phyloP scores from a whole-genome alignment of 257 asterid genomes.

The Capsicum baccatum region DNA sequence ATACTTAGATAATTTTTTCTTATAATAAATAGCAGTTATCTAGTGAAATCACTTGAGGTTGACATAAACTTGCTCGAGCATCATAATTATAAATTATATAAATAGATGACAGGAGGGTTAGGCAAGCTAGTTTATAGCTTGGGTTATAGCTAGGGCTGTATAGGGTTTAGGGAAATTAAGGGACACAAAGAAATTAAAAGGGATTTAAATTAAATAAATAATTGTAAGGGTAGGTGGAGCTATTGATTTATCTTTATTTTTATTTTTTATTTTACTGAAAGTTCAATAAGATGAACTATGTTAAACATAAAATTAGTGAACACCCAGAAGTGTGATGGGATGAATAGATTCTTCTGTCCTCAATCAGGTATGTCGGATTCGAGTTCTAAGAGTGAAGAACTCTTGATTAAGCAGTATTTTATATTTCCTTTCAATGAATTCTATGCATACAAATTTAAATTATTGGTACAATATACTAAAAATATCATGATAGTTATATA shows the following conservation, averaged over 20 bases:
- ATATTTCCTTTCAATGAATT: no score
- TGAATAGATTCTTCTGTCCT: no score
- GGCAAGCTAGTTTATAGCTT: neutral
- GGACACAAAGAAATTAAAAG: neutral
- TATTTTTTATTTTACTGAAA: neutral
- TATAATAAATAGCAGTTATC: no score
- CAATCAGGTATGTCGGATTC: neutral
- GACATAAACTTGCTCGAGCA: no score
- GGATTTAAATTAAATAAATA: neutral
- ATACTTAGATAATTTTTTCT: no score
- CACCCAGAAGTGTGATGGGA: neutral
- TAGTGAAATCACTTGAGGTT: neutral
- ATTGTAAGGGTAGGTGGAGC: neutral
- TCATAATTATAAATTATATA: no score
- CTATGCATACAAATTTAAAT: no score
- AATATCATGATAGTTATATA: no score
- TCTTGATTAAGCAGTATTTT: no score
- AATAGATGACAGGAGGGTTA: neutral
- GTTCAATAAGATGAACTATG: neutral
- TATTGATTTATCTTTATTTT: neutral
- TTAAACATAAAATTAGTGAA: neutral
- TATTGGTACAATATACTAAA: no score
- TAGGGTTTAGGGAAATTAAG: neutral
- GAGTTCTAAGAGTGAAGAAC: no score
- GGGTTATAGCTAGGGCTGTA: neutral